These are phyloP conservation scores for Lolium multiflorum DNA, from an alignment of 176 grass and related monocot species.

Conservation along the genomic window DNA sequence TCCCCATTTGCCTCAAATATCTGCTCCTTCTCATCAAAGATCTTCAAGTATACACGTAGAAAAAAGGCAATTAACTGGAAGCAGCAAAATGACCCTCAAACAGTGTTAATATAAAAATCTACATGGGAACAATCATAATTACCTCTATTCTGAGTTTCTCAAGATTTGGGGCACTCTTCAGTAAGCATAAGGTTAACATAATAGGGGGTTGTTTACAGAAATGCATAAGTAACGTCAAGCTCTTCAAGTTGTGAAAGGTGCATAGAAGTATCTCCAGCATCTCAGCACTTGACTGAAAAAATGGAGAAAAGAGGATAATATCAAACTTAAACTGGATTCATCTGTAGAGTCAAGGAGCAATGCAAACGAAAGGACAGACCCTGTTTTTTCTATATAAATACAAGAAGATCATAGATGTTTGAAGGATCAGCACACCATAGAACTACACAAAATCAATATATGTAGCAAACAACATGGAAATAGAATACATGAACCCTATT, in stretches of 20 bases:
- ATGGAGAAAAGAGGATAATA: slow-evolving; percentile 6
- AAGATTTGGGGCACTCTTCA: slow-evolving; percentile 34
- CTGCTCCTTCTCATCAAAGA: background rate
- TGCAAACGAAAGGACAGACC: background rate
- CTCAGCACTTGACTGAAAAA: background rate
- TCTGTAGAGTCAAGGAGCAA: background rate
- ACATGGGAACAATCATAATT: background rate
- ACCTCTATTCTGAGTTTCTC: slow-evolving; percentile 36
- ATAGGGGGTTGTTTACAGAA: slow-evolving; percentile 8
- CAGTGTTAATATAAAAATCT: background rate
- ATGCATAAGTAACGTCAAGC: background rate
- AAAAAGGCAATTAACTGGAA: background rate
- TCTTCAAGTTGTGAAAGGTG: slow-evolving; percentile 41
- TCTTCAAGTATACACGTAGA: slow-evolving; percentile 14
- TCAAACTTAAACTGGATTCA: background rate
- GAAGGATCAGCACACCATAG: background rate
- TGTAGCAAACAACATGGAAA: background rate
- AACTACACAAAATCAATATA: background rate
- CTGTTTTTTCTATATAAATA: background rate
- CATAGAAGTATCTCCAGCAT: slow-evolving; percentile 30
- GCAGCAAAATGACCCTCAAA: background rate
- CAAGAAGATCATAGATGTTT: background rate
- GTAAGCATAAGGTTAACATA: slow-evolving; percentile 22
- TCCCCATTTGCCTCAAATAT: slow-evolving; percentile 9
- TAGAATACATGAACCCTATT: background rate